Evolutionary conservation across 106 monocot genomes (phyloP), one percentile per base, ranked within the genome.

Genomic region (Dendrobium officinale): DNA sequence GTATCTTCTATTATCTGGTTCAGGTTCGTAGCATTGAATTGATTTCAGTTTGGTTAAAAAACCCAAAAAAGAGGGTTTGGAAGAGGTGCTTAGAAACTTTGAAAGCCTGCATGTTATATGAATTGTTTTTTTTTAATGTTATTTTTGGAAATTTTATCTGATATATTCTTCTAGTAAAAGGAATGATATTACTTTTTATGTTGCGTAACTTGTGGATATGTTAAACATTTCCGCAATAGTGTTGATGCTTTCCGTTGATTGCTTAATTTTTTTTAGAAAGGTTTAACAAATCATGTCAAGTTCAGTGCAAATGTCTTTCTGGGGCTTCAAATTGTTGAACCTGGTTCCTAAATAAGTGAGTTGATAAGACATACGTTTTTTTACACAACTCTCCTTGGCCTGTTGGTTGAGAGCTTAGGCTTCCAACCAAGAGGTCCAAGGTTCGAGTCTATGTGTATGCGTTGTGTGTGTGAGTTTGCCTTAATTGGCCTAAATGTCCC

Each of bases 1-100:
- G 96, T 11, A 87, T 96, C 77, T 96, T 96, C 80, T 93, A 93
- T 81, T 93, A 93, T 67, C 93, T 96, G 33, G 91, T 96, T 33
- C 96, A 96, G 96, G 96, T 96, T 41, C 6, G 72, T 31, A 58
- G 26, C 8, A 26, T 8, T 20, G 41, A 4, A 74, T 27, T 31
- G 8, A 31, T 43, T 74, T 74, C 3, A 42, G 11, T 42, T 43
- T 18, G 42, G 42, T 10, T 17, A 4, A 42, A 74, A 11, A 29
- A 27, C 1, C 1, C 72, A 0, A 10, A 37, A 8, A 72, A 11
- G 72, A 0, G 58, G 58, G 2, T 58, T 58, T 58, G 20, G 58
- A 58, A 58, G 45, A 58, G 17, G 58, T 17, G 58, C 3, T 27
- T 67, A 7, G 67, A 67, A 22, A 67, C 67, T 67, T 42, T 26